Base-by-base conservation (phyloP, 1,284 basidiomycete species). In the Trametes pubescens region DNA sequence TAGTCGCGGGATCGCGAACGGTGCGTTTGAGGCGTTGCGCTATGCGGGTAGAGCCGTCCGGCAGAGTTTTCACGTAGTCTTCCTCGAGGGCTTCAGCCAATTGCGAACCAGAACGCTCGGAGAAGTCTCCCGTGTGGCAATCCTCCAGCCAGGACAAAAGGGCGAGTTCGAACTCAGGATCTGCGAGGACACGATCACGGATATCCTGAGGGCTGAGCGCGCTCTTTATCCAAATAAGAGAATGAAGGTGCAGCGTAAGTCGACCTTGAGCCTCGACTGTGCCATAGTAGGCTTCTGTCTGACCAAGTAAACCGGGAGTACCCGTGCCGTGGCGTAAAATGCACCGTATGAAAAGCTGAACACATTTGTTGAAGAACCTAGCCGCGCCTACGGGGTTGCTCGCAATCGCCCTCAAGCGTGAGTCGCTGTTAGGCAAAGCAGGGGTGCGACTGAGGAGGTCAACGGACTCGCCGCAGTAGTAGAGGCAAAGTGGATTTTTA, bases 141-240 rank as follows among this genome's bases (percentile, higher is more conserved):
- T 43, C 40, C 3, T 16, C 14, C 10, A 43, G 18, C 40, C 40
- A 43, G 4, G 14, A 3, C 2, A 43, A 8, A 4, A 43, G 10
- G 4, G 16, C 6, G 40, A 3, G 16, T 8, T 43, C 40, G 18
- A 43, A 43, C 3, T 16, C 40, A 3, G 40, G 14, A 43, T 43
- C 40, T 4, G 40, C 40, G 14, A 43, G 40, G 16, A 43, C 4
- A 16, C 40, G 40, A 16, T 43, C 40, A 16, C 40, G 40, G 2
- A 43, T 43, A 4, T 18, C 40, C 8, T 43, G 40, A 4, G 40
- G 40, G 18, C 14, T 18, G 1, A n/a, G 40, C 4, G 16, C 3
- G 35, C 66, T 62, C 53, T 65, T 53, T 18, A 77, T 71, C 76
- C 76, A 79, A 4, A 77, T 40, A 0, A 79, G 48, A 5, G 74